Percentiles rank a stretch among this genome's conserved stretches.
Evolutionary conservation across 208 protist species (phyloP).

Genomic region (Crithidia fasciculata): DNA sequence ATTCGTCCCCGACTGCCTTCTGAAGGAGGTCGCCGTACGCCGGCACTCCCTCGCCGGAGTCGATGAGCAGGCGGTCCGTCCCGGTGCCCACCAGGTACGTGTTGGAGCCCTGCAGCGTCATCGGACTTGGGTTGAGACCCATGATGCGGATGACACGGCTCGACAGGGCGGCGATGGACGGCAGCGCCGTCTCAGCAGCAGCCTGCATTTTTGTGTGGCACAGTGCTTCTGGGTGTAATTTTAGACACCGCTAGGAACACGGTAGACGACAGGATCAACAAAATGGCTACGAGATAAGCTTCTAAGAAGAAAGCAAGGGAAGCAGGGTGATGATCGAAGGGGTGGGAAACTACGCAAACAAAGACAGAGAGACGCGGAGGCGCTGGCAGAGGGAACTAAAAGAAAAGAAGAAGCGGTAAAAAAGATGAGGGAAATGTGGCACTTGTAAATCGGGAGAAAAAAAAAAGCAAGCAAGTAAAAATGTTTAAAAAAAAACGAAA

Average conservation of each 20-base stretch:
- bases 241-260: too few relatives aligned
- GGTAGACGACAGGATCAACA: too few relatives aligned
- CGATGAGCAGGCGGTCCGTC: conserved; percentile 50
- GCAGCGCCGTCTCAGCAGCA: conserved; percentile 21
- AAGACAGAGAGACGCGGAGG: too few relatives aligned
- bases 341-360: too few relatives aligned
- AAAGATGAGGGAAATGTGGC: too few relatives aligned
- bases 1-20: conserved; percentile 31
- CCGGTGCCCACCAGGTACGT: conserved; percentile 75
- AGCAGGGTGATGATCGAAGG: too few relatives aligned
- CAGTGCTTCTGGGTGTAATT: too few relatives aligned
- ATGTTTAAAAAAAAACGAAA: neutral
- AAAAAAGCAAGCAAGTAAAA: neutral
- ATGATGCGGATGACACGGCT: conserved; percentile 60
- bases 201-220: neutral
- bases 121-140: conserved; percentile 68
- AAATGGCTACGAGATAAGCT: too few relatives aligned
- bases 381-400: too few relatives aligned
- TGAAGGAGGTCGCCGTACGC: conserved; percentile 46
- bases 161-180: conserved; percentile 40
- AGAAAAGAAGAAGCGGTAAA: too few relatives aligned
- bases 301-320: too few relatives aligned
- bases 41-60: conserved; percentile 59
- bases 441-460: neutral
- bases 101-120: conserved; percentile 80